Evolutionary conservation across 2,329 filamentous ascomycete species (phyloP).

Genomic region (Ilyonectria robusta): DNA sequence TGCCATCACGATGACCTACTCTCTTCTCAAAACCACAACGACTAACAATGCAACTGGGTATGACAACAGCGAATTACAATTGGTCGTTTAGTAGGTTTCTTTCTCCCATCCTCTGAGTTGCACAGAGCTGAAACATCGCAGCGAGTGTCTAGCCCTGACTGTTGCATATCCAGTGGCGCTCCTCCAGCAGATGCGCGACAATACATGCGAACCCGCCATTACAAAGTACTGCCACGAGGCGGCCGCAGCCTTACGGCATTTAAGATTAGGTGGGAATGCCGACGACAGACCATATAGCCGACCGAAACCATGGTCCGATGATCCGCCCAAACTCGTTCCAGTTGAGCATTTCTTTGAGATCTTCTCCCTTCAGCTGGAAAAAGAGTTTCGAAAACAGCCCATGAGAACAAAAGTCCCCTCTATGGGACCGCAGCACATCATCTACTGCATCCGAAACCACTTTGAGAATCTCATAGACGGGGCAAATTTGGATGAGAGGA

Average conservation of each 20-base stretch:
- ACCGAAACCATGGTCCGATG: background rate
- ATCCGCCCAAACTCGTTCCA: background rate
- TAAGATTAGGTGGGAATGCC: constrained; percentile 28
- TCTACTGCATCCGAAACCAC: constrained; percentile 46
- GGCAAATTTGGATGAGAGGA: constrained; percentile 33
- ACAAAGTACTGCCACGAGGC: constrained; percentile 42
- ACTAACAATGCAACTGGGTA: constrained; percentile 2
- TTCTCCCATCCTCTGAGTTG: background rate
- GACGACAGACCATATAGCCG: background rate
- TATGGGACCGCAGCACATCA: constrained; percentile 42
- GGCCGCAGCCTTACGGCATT: constrained; percentile 32
- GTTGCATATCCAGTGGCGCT: constrained; percentile 47
- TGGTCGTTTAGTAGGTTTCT: constrained; percentile 41
- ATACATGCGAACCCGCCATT: constrained; percentile 44
- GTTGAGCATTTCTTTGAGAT: constrained; percentile 47
- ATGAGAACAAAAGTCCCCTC: constrained; percentile 29
- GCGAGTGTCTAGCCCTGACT: constrained; percentile 47
- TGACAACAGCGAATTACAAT: constrained; percentile 31
- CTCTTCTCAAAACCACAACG: constrained; percentile 41
- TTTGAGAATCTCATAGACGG: constrained; percentile 46
- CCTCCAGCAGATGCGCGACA: constrained; percentile 42
- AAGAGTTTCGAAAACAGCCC: constrained; percentile 35
- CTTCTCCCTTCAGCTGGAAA: constrained; percentile 45
- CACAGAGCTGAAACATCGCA: constrained; percentile 28
- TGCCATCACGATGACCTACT: constrained; percentile 37